Evolutionary conservation across 345 rosid genomes (phyloP).

Genomic region (Diplotaxis tenuifolia): DNA sequence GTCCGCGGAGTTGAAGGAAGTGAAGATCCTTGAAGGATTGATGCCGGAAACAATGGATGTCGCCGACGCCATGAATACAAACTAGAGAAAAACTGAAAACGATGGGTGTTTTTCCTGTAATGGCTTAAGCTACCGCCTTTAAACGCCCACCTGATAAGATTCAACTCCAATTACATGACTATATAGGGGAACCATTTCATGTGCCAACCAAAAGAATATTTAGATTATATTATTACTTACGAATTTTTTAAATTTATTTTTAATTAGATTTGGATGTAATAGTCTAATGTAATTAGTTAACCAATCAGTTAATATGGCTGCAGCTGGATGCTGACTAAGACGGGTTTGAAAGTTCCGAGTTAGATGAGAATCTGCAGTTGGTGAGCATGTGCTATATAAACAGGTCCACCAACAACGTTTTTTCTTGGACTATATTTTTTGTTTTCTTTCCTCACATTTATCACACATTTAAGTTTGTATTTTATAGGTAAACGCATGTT

Average conservation of each 20-base stretch:
- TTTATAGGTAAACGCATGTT: not conserved
- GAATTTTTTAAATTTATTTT: no score
- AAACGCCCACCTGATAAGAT: not conserved
- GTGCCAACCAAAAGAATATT: not conserved
- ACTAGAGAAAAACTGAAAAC: no score
- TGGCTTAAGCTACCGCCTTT: not conserved
- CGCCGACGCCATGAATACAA: not conserved
- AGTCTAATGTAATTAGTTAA: not conserved
- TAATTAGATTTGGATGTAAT: not conserved
- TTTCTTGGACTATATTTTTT: not conserved
- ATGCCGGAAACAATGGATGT: conserved; percentile 34
- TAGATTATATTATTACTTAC: no score
- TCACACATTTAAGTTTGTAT: conserved; percentile 11
- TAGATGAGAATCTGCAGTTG: not conserved
- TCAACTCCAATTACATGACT: not conserved
- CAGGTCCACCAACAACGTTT: conserved; percentile 26
- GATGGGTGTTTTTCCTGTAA: conserved; percentile 1
- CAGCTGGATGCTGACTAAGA: not conserved
- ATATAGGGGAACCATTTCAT: not conserved
- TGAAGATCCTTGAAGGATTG: conserved; percentile 14
- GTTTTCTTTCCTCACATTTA: conserved; percentile 21
- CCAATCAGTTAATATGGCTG: no score
- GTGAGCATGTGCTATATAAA: not conserved
- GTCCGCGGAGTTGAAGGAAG: conserved; percentile 20
- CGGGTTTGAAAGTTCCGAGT: not conserved